Percentiles rank a stretch among this genome's conserved stretches.
These are phyloP conservation scores for Fagopyrum tataricum DNA, from an alignment of 148 eudicot genomes.

Conservation along the genomic window DNA sequence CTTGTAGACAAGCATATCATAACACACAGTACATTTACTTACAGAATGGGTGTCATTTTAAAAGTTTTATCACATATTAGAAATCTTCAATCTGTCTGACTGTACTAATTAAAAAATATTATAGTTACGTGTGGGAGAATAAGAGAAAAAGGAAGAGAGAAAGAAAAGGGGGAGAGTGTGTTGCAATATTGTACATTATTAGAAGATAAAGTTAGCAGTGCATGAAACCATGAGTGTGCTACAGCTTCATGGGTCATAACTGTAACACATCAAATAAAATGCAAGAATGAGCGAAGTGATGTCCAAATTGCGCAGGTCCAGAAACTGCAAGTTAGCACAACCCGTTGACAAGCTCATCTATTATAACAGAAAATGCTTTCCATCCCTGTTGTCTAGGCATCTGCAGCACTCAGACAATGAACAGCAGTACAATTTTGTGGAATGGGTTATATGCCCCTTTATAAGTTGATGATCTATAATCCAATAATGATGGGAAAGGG, in stretches of 20 bases:
- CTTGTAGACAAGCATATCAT: neutral
- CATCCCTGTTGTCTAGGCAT: neutral
- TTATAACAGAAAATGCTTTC: neutral
- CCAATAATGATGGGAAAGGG: neutral
- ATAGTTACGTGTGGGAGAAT: neutral
- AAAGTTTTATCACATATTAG: neutral
- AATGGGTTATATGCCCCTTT: neutral
- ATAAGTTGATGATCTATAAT: neutral
- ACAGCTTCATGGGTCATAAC: neutral
- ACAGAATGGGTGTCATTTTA: neutral
- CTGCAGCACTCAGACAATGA: no score
- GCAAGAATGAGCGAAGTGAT: neutral
- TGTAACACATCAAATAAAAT: neutral
- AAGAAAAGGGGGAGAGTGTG: neutral
- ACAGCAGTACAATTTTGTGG: neutral
- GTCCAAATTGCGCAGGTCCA: neutral
- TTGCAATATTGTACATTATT: neutral
- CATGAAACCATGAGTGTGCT: neutral
- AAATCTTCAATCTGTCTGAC: neutral
- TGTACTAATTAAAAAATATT: neutral
- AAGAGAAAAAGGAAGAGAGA: neutral
- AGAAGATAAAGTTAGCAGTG: neutral
- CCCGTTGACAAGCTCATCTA: neutral
- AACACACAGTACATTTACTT: neutral
- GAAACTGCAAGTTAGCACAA: neutral